Conservation (phyloP, 2,329 filamentous ascomycete species). For the Malbranchea cinnamomea region DNA sequence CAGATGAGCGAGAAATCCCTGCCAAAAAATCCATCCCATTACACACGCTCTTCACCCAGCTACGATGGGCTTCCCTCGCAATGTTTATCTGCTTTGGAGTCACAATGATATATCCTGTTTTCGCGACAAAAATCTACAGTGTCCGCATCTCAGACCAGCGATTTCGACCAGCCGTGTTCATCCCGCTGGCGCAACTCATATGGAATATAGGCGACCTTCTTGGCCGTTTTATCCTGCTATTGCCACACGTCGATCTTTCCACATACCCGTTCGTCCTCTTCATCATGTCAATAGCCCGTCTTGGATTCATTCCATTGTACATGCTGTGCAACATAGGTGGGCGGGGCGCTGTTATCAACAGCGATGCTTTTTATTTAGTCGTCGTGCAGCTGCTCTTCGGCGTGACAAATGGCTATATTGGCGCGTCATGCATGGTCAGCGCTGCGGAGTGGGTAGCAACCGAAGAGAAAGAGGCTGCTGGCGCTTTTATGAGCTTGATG, state of each 20-base stretch:
- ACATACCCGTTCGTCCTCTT: constrained; percentile 55
- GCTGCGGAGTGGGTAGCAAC: constrained; percentile 67
- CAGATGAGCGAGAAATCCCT: constrained; percentile 19
- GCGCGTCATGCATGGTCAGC: constrained; percentile 83
- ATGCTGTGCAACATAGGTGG: constrained; percentile 77
- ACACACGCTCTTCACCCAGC: constrained; percentile 54
- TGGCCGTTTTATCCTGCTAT: constrained; percentile 54
- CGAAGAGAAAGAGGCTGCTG: constrained; percentile 72
- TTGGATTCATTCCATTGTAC: constrained; percentile 69
- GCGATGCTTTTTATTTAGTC: constrained; percentile 77
- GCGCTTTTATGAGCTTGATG: constrained; percentile 85
- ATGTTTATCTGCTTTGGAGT: constrained; percentile 68
- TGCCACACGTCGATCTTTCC: constrained; percentile 39
- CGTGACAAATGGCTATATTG: constrained; percentile 71
- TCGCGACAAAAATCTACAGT: constrained; percentile 55
- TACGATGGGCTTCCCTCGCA: constrained; percentile 61
- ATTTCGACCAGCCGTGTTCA: constrained; percentile 57
- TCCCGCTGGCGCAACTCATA: constrained; percentile 76
- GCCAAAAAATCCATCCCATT: constrained; percentile 42
- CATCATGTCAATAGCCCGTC: constrained; percentile 46
- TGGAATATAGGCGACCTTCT: constrained; percentile 84
- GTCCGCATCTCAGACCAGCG: constrained; percentile 37
- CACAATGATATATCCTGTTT: constrained; percentile 92
- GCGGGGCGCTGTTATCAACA: constrained; percentile 55
- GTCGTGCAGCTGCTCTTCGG: constrained; percentile 76